Base-by-base conservation (phyloP, 768 basidiomycete genomes). In the Suillus subalutaceus region DNA sequence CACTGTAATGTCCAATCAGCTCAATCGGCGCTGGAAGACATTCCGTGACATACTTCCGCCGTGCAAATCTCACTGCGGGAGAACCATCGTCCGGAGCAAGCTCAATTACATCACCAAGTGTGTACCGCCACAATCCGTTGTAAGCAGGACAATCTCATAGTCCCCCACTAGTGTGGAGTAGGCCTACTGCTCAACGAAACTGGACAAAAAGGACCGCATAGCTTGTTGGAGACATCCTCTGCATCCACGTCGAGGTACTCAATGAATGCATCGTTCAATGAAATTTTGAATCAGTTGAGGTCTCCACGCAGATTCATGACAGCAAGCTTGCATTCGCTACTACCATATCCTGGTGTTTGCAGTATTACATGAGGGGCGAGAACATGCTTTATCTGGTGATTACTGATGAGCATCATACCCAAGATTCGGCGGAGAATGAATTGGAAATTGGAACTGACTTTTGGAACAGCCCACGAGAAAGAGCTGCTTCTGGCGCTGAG, bases 221-320 rank as follows among this genome's bases (percentile, higher is more conserved):
- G 30, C 23, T 71, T 67, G 4, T 70, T 62, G n/a, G 65, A 64
- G 26, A 57, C 60, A 46, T 63, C 66, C 4, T 65, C 69, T 20
- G 40, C 44, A 6, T 68, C 43, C 9, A 68, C 41, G 7, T 72
- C 71, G 38, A 75, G 58, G 38, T 71, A 75, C 62, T 72, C 72
- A 0, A 70, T 23, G n/a, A 72, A 57, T 57, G n/a, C 67, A 6
- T 62, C 63, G 2, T 16, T 10, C 20, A 2, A 8, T 18, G 66
- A 52, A 38, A 70, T 62, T 44, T 71, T 72, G 13, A 70, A 71
- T 10, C 55, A 64, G 30, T 70, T 69, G 4, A 53, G 65, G 18
- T 65, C 62, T 6, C 56, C 35, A 38, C 37, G 44, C 15, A 65
- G 61, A 23, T 65, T 38, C 1, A 38, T 23, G 10, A 10, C 0